phyloP scores from a whole-genome alignment of 768 basidiomycete species.

The Rubroboletus pulcherrimus region DNA sequence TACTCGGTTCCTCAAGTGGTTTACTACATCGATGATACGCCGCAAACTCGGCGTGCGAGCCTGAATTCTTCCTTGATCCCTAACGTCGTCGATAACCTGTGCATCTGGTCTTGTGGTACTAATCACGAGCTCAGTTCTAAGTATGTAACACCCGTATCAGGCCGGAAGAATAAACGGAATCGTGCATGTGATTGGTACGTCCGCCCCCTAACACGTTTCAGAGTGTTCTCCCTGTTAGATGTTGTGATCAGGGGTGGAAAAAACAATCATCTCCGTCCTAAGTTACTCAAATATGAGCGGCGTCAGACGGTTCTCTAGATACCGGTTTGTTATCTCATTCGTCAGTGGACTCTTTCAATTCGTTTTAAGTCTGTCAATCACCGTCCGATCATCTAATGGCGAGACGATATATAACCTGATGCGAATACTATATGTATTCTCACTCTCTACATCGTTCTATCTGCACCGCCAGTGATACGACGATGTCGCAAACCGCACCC shows the following conservation, averaged over 20 bases:
- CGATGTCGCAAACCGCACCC: constrained; percentile 36
- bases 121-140: not conserved
- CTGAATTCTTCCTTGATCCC: too few relatives aligned
- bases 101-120: not conserved
- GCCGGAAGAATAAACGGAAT: not conserved
- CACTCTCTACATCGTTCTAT: not conserved
- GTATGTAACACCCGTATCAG: not conserved
- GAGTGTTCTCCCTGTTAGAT: not conserved
- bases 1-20: not conserved
- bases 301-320: not conserved
- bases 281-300: not conserved
- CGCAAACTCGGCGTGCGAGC: too few relatives aligned
- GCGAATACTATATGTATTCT: not conserved
- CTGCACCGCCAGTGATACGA: not conserved
- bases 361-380: not conserved
- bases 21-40: not conserved
- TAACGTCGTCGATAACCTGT: not conserved
- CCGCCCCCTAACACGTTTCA: not conserved
- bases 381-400: not conserved
- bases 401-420: not conserved
- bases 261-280: not conserved
- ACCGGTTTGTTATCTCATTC: not conserved
- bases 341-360: not conserved
- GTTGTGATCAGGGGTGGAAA: not conserved
- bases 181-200: not conserved